These are phyloP conservation scores for Mytilinidion resinicola DNA, from an alignment of 495 filamentous ascomycete species.

Conservation along the genomic window DNA sequence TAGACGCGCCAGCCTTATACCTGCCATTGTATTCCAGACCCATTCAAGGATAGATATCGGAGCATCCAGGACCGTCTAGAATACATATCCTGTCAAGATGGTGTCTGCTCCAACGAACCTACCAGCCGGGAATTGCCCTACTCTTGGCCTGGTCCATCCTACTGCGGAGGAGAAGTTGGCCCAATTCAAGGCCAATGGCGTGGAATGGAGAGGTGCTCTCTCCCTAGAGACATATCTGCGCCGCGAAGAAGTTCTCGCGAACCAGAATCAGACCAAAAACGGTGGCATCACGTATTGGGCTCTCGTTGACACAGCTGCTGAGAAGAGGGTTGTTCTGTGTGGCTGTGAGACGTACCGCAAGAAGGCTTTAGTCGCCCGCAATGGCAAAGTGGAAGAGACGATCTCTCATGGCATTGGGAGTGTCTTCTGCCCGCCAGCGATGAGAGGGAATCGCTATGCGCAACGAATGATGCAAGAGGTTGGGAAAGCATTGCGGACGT, in stretches of 20 bases:
- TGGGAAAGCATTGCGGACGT: constrained; percentile 47
- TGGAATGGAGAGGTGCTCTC: constrained; percentile 65
- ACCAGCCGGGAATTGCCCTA: constrained; percentile 53
- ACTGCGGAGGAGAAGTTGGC: constrained; percentile 56
- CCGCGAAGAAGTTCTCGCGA: constrained; percentile 65
- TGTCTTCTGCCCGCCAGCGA: constrained; percentile 72
- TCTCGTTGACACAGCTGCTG: constrained; percentile 53
- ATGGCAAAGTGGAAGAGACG: constrained; percentile 52
- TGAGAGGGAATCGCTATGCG: constrained; percentile 72
- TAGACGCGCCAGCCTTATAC: too few species aligned
- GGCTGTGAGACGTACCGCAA: constrained; percentile 83
- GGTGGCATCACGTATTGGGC: constrained; percentile 83
- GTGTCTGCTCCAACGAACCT: constrained; percentile 28
- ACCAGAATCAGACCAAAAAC: constrained; percentile 60
- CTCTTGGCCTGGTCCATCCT: constrained; percentile 61
- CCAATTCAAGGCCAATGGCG: constrained; percentile 62
- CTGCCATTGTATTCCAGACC: too few species aligned
- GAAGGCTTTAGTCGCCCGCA: constrained; percentile 51
- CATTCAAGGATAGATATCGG: too few species aligned
- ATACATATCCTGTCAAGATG: constrained; percentile 2
- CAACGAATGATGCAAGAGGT: constrained; percentile 60
- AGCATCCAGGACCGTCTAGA: background rate
- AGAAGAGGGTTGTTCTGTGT: constrained; percentile 58
- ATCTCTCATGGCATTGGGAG: constrained; percentile 77
- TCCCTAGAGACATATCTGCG: constrained; percentile 62